Base-by-base conservation (phyloP, 83 land plant genomes). In the Diphasiastrum complanatum region DNA sequence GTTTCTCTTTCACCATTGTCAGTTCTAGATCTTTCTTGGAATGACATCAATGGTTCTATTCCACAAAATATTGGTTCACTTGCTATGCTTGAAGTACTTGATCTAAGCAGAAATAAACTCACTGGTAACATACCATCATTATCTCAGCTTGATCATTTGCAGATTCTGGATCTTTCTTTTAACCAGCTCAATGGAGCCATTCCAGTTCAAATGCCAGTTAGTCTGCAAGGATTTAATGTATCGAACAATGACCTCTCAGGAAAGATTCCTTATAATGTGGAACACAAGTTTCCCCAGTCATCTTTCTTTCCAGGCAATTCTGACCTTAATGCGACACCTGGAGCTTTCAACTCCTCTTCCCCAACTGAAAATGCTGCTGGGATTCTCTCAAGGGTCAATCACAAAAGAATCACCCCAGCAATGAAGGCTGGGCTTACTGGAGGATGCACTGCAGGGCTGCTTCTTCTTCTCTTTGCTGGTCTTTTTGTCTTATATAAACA, bases 291-390 rank as follows among this genome's bases (percentile, higher is more conserved):
- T 40, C 79, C 89, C 1, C 51, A 11, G n/a, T 29, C 80, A 20
- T 78, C 92, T 34, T 91, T 91, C 61, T 60, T 12, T 31, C 92
- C 97, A 5, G 97, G 97, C 24, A 91, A 91, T 66, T n/a, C 35
- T 0, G 31, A 64, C 32, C 79, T 89, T 20, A 4, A 27, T 3
- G 43, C 25, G 26, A 47, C 41, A n/a, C 65, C 38, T 60, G 8
- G 24, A 30, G 66, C 74, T 23, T 58, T 56, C 20, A 66, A 33
- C 4, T 35, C 69, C 8, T 45, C 24, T 18, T 47, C 35, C 33
- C 50, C 36, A 36, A 62, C 40, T 75, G 53, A 43, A n/a, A n/a
- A n/a, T n/a, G n/a, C n/a, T n/a, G n/a, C n/a, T n/a, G n/a, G n/a
- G n/a, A n/a, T n/a, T n/a, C n/a, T n/a, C n/a, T n/a, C n/a, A n/a